Conservation (phyloP, 2,329 filamentous ascomycete species). For the Aspergillus glaucus region DNA sequence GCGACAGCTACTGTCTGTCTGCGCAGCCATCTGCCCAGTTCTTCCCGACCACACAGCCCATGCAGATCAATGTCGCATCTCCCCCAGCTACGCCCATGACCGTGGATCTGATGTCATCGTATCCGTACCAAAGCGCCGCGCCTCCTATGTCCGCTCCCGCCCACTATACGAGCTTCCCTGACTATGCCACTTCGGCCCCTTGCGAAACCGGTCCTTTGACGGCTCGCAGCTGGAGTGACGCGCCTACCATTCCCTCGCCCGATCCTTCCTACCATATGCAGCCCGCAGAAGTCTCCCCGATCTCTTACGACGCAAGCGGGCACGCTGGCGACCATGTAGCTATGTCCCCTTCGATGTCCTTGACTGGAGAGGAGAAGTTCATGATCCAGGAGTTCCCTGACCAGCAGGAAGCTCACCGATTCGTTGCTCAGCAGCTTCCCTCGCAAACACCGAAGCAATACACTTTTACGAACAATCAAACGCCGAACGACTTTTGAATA, state of each 20-base stretch:
- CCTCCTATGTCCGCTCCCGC: constrained; percentile 39
- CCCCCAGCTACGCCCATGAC: constrained; percentile 40
- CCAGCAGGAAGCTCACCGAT: constrained; percentile 38
- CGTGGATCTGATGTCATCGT: constrained; percentile 32
- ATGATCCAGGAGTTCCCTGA: constrained; percentile 41
- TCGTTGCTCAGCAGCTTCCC: constrained; percentile 36
- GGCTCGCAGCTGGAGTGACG: constrained; percentile 38
- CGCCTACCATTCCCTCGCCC: constrained; percentile 35
- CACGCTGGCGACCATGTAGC: constrained; percentile 23
- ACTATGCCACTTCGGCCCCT: constrained; percentile 24
- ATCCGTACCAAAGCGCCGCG: constrained; percentile 31
- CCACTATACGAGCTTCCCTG: constrained; percentile 38
- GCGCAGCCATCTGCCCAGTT: constrained; percentile 27
- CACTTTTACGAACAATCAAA: constrained; percentile 37
- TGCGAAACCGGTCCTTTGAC: constrained; percentile 34
- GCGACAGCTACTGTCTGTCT: constrained; percentile 34
- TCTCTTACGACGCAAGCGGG: constrained; percentile 31
- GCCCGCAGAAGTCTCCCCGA: constrained; percentile 30
- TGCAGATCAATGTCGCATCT: constrained; percentile 38
- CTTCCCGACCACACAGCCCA: constrained; percentile 33
- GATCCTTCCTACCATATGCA: constrained; percentile 32
- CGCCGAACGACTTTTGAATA: constrained; percentile 30
- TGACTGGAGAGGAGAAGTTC: constrained; percentile 36
- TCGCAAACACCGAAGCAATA: constrained; percentile 38
- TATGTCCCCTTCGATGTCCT: constrained; percentile 21